Evolutionary conservation across 176 grass and related monocot genomes (phyloP).

Genomic region (Carex cristatella): DNA sequence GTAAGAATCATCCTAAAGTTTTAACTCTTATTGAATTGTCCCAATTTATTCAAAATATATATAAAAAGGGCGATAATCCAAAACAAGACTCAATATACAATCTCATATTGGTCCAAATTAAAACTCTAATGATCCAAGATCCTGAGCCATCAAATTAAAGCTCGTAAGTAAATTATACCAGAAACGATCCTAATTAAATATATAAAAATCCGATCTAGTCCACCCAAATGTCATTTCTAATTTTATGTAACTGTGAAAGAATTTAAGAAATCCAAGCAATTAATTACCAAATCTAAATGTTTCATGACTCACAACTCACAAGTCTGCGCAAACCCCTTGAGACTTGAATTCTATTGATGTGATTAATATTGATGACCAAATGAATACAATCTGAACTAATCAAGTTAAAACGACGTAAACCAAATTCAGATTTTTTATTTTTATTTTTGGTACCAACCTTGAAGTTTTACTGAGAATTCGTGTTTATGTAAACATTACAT

Average conservation of each 20-base stretch:
- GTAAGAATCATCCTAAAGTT: too few species aligned
- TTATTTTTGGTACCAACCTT: not conserved
- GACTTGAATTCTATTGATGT: not conserved
- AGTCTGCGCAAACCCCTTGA: not conserved
- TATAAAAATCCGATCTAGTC: not conserved
- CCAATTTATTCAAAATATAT: not conserved
- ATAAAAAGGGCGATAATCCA: too few species aligned
- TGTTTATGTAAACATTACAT: slow-evolving; percentile 19
- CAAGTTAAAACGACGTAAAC: not conserved
- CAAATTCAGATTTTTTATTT: not conserved
- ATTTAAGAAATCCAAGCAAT: not conserved
- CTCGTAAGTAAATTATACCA: not conserved
- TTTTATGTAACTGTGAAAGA: not conserved
- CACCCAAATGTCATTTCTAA: not conserved
- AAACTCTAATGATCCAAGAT: too few species aligned
- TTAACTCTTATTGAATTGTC: too few species aligned
- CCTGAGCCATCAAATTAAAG: too few species aligned
- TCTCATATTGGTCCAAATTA: too few species aligned
- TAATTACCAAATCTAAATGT: not conserved
- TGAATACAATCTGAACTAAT: not conserved
- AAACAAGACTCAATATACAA: not conserved
- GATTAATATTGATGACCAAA: not conserved
- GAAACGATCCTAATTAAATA: not conserved
- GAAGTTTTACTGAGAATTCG: not conserved
- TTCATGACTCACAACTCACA: not conserved